Base-by-base conservation (phyloP, 2,329 filamentous ascomycete species). In the Penicillium sp. region DNA sequence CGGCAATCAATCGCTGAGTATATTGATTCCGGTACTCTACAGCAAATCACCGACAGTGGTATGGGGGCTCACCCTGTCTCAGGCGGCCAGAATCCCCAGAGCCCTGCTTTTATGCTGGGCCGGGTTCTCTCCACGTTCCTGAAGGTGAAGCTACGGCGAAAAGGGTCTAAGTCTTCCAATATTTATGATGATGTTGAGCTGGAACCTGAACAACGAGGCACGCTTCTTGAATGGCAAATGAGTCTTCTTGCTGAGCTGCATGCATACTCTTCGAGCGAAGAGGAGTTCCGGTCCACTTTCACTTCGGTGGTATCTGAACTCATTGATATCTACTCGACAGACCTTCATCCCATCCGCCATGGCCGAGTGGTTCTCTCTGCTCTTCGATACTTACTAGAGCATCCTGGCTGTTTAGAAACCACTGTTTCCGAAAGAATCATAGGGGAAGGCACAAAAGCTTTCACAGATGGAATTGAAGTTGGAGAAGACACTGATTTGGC, bases 1-100 rank as follows among this genome's bases (percentile, higher is more conserved):
- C 62, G 63, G 37, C 70, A 74, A 43, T 75, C 78, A 5, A 73
- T 81, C 37, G 62, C 66, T 22, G 73, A 75, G 50, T 73, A 79
- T 60, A 70, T 80, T 31, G 63, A 71, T 5, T 62, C 69, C 21
- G 78, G 74, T 3, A 61, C 67, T 19, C 59, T 80, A 53, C 60
- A 69, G 7, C 60, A 72, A 35, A 64, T 74, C 13, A 53, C 64
- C 1, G 65, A 67, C 11, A 61, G 61, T 37, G 66, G 71, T 9
- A 44, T 64, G 5, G 67, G 63, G 10, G 63, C 61, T 9, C 69
- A 72, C 19, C 67, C 68, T 6, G 60, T 63, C 46, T 59, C 59
- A 26, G 59, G 69, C 4, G 73, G 67, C 52, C 71, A 74, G 44
- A 65, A 76, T 51, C 62, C 73, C 5, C 68, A 75, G 41, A 74